phyloP scores from a whole-genome alignment of 352 stramenopile genomes.

The Phytopythium delawarense region DNA sequence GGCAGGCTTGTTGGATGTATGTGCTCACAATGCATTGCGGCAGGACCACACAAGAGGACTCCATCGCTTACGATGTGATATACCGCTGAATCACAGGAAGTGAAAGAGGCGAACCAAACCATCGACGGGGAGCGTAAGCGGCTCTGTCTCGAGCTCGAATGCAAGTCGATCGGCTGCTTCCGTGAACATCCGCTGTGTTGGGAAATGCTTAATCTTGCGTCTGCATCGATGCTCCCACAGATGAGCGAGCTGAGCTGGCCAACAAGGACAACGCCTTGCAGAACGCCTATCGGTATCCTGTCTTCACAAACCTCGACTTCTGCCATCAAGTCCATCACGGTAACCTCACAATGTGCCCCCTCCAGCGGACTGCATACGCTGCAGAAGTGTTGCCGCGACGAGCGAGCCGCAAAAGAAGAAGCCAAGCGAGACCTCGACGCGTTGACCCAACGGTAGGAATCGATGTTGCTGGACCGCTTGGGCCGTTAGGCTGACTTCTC shows the following conservation, averaged over 20 bases:
- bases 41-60: no score
- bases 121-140: background rate
- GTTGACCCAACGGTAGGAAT: conserved; percentile 17
- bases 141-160: background rate
- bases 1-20: conserved; percentile 31
- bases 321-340: background rate
- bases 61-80: background rate
- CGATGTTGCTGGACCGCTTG: background rate
- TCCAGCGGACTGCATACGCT: conserved; percentile 18
- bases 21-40: conserved; percentile 1
- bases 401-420: conserved; percentile 24
- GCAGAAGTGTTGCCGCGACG: conserved; percentile 22
- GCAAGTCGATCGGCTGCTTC: background rate
- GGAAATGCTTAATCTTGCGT: background rate
- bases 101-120: background rate
- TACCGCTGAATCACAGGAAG: background rate
- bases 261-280: conserved; percentile 24
- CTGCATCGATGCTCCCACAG: conserved; percentile 1
- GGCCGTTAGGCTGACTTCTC: background rate
- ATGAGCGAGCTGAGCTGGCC: conserved; percentile 15
- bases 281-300: conserved; percentile 18
- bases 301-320: background rate
- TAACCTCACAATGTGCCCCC: background rate
- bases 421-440: conserved; percentile 20
- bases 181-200: no score